Evolutionary conservation across 768 basidiomycete genomes (phyloP).

Genomic region (Terana coerulea): DNA sequence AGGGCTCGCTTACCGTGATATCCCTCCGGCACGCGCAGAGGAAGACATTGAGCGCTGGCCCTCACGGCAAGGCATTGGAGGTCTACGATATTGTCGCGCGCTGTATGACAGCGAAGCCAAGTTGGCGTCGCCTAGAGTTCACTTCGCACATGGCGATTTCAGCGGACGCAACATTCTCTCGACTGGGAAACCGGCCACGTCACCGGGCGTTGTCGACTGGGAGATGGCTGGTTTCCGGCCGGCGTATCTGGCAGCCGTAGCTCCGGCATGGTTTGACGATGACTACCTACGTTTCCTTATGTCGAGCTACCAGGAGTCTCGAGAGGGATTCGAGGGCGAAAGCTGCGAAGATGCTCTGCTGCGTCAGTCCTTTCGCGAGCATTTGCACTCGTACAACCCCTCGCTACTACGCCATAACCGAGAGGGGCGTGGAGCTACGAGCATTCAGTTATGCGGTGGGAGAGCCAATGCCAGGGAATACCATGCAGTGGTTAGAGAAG

Average conservation of each 20-base stretch:
- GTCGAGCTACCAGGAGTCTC: not conserved
- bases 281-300: not conserved
- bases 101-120: no score
- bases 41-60: not conserved
- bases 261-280: not conserved
- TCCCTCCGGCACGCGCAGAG: not conserved
- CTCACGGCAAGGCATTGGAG: not conserved
- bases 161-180: not conserved
- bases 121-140: not conserved
- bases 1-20: not conserved
- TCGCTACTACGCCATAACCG: not conserved
- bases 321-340: not conserved
- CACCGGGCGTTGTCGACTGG: not conserved
- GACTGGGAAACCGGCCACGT: not conserved
- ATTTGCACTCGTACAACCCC: not conserved
- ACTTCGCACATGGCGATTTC: constrained; percentile 2
- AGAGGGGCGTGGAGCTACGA: not conserved
- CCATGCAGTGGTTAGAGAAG: not conserved
- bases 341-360: not conserved
- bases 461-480: not conserved
- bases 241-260: not conserved
- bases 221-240: constrained; percentile 1
- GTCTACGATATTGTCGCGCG: not conserved
- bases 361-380: not conserved
- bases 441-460: not conserved